Conservation (phyloP, 2,329 filamentous ascomycete species). For the Drechslera avenae region DNA sequence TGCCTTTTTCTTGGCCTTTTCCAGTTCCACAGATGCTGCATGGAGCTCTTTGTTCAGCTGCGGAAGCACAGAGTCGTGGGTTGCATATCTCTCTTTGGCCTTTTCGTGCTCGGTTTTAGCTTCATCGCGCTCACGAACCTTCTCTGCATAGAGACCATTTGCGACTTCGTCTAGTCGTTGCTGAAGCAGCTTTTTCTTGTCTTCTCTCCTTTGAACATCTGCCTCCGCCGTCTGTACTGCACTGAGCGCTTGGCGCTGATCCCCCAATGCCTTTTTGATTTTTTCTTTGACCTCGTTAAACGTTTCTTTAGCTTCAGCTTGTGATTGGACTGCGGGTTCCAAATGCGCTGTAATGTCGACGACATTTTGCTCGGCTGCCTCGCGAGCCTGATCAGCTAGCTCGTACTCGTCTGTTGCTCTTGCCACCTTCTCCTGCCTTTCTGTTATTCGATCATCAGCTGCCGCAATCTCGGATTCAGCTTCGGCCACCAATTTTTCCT, state of each 20-base stretch:
- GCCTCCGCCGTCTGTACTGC: conserved; percentile 61
- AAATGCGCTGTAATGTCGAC: conserved; percentile 45
- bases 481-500: conserved; percentile 60
- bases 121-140: conserved; percentile 63
- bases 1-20: conserved; percentile 28
- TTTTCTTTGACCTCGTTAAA: conserved; percentile 61
- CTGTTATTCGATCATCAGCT: conserved; percentile 56
- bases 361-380: conserved; percentile 45
- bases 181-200: conserved; percentile 61
- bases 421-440: conserved; percentile 53
- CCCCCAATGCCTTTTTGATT: conserved; percentile 56
- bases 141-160: conserved; percentile 70
- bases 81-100: conserved; percentile 51
- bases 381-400: conserved; percentile 49
- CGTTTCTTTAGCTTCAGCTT: conserved; percentile 57
- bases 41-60: conserved; percentile 46
- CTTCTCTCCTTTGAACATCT: conserved; percentile 49
- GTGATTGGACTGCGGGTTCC: conserved; percentile 54
- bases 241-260: conserved; percentile 69
- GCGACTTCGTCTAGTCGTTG: conserved; percentile 65
- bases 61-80: conserved; percentile 47
- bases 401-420: conserved; percentile 51
- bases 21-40: conserved; percentile 34
- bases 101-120: conserved; percentile 59
- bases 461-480: conserved; percentile 35